Evolutionary conservation across 352 stramenopile species (phyloP), one percentile per base, ranked within the genome.

Genomic region (Globisporangium alternatum): DNA sequence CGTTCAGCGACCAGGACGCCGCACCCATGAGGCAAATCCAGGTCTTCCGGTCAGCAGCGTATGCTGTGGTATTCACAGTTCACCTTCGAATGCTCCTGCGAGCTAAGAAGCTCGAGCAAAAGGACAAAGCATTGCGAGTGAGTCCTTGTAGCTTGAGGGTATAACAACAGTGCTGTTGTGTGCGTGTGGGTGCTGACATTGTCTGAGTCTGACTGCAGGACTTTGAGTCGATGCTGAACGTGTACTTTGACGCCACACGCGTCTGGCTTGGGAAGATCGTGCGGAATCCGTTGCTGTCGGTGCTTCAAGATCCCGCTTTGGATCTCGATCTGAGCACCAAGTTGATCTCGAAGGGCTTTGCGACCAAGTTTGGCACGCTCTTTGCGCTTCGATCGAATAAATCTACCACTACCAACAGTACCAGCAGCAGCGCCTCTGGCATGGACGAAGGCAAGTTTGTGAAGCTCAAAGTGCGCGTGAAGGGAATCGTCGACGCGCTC

Each of bases 191-290:
- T 45, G 62, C 55, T 61, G 12, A 55, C 10, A 21, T 59, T 37
- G 19, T 39, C 19, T 60, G 25, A 13, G 9, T 41, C 2, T 60
- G 0, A 15, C 2, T 47, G 1, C 48, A 91, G 80, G 81, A 86
- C 30, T 77, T 91, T 44, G 70, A 87, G 12, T 66, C 77, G 21
- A 84, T 92, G 78, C 55, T 92, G 17, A 68, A 62, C 30, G 69
- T 88, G 25, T 92, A 90, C 62, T 83, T 88, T 39, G 81, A 89
- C 37, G 81, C 80, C 3, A 92, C 81, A 30, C 70, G 80, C 13
- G 64, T 76, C 51, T 92, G 81, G 83, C 64, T 92, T 12, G 73
- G 68, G 28, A 88, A 82, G 39, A 47, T 86, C 9, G 72, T 86
- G 1, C 77, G 73, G 25, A 65, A 57, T 0, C 74, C 74, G 0